phyloP scores from a whole-genome alignment of 164 flowering plant species.

The Chimonanthus salicifolius region DNA sequence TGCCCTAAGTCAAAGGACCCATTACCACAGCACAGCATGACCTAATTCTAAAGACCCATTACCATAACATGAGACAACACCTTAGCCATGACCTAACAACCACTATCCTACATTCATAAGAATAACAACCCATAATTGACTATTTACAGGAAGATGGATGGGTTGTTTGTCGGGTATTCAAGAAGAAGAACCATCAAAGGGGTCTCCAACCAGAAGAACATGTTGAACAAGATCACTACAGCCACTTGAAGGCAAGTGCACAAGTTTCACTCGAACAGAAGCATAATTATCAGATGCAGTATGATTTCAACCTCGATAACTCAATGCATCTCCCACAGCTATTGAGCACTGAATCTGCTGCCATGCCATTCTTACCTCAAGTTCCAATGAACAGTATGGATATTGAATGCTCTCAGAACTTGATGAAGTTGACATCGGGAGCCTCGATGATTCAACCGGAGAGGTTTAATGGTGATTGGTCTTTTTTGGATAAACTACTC shows the following conservation, averaged over 20 bases:
- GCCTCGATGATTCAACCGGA: slow-evolving; percentile 20
- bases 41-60: too few species aligned
- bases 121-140: too few species aligned
- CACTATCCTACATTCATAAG: too few species aligned
- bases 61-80: too few species aligned
- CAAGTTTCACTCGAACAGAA: slow-evolving; percentile 18
- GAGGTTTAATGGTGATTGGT: slow-evolving; percentile 49
- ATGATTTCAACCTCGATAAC: slow-evolving; percentile 27
- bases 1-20: too few species aligned
- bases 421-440: slow-evolving; percentile 25
- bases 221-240: slow-evolving; percentile 23
- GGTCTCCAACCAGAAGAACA: slow-evolving; percentile 25
- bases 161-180: slow-evolving; percentile 84
- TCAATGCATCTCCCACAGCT: slow-evolving; percentile 74
- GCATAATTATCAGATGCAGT: slow-evolving; percentile 22
- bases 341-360: slow-evolving; percentile 37
- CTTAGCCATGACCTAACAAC: too few species aligned
- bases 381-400: slow-evolving; percentile 31
- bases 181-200: slow-evolving; percentile 47
- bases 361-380: slow-evolving; percentile 20
- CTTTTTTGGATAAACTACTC: slow-evolving; percentile 71
- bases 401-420: slow-evolving; percentile 40
- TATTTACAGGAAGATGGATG: slow-evolving; percentile 65
- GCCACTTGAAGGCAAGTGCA: slow-evolving; percentile 20
- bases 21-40: too few species aligned